These are phyloP conservation scores for Mallotus nudiflorus DNA, from an alignment of 345 rosid species.

Conservation along the genomic window DNA sequence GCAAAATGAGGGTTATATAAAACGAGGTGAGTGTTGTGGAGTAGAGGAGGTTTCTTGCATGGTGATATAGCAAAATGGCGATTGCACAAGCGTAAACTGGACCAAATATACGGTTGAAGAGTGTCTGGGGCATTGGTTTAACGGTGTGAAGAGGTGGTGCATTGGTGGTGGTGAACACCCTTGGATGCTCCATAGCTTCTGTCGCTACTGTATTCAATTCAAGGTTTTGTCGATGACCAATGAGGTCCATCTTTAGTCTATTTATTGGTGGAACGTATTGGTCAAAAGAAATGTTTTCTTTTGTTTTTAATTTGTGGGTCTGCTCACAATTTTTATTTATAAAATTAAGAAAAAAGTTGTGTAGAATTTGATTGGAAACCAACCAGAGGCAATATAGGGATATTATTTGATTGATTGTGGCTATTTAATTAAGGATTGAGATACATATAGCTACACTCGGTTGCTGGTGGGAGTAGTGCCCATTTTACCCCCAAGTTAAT, in stretches of 20 bases:
- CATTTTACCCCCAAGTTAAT: too few species aligned
- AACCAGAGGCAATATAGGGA: too few species aligned
- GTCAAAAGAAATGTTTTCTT: too few species aligned
- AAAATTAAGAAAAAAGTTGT: too few species aligned
- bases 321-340: too few species aligned
- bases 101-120: constrained; percentile 51
- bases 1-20: constrained; percentile 27
- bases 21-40: constrained; percentile 19
- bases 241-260: not conserved
- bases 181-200: constrained; percentile 16
- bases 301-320: too few species aligned
- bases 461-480: too few species aligned
- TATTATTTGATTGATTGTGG: too few species aligned
- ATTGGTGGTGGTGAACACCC: not conserved
- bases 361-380: too few species aligned
- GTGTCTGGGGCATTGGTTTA: constrained; percentile 36
- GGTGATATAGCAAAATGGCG: constrained; percentile 49
- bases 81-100: constrained; percentile 49
- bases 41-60: constrained; percentile 38
- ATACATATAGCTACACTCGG: too few species aligned
- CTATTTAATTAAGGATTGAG: too few species aligned
- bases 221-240: not conserved
- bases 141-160: constrained; percentile 38
- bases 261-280: too few species aligned
- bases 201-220: not conserved